These are phyloP conservation scores for Malus hybrid DNA, from an alignment of 331 rosid species.

Conservation along the genomic window DNA sequence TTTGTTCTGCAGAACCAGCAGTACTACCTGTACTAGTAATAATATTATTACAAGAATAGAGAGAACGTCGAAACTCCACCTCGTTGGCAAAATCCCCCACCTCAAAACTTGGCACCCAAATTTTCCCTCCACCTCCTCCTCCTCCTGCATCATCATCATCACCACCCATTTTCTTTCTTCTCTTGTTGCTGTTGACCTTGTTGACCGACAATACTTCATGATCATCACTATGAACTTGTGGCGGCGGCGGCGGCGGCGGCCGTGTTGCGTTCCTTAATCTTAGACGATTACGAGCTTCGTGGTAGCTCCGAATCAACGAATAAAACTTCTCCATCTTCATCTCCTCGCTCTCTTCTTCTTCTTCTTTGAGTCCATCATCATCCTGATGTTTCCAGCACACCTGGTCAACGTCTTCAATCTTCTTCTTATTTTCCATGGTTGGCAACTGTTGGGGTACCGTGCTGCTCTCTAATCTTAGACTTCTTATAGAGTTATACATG, in stretches of 20 bases:
- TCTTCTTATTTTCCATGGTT: neutral
- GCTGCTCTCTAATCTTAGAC: neutral
- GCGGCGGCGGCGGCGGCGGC: neutral
- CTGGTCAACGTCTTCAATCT: neutral
- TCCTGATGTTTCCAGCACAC: neutral
- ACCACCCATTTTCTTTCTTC: no score
- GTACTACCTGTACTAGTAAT: no score
- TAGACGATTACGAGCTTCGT: constrained; percentile 20
- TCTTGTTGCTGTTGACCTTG: neutral
- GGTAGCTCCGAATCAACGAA: constrained; percentile 11
- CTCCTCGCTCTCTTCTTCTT: constrained; percentile 16
- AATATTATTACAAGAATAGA: neutral
- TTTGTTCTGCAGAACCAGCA: neutral
- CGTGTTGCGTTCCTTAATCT: neutral
- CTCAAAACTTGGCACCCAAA: constrained; percentile 3
- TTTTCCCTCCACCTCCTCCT: neutral
- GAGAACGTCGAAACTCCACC: neutral
- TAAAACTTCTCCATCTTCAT: constrained; percentile 28
- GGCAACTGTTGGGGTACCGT: neutral
- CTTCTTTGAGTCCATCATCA: neutral
- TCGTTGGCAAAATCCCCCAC: neutral
- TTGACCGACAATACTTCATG: no score
- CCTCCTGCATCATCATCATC: no score
- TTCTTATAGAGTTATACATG: neutral
- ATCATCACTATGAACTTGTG: no score